Conservation (phyloP, 2,329 filamentous ascomycete species). For the Diaporthe ampelina region DNA sequence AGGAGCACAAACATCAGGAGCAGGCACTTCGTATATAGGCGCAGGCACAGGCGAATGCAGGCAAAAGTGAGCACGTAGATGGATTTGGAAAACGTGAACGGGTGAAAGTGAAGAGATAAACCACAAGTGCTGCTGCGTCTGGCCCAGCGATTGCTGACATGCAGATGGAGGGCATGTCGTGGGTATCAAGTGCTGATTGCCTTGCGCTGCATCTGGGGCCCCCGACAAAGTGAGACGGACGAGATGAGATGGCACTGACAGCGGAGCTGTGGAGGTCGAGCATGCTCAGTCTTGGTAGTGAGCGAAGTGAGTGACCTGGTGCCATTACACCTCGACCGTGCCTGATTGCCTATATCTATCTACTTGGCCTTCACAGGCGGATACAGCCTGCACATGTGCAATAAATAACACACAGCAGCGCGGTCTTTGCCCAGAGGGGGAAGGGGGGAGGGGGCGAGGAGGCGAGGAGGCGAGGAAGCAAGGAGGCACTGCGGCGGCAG, state of each 20-base stretch:
- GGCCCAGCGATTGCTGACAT: background rate
- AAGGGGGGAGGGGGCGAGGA: background rate
- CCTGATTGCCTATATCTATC: background rate
- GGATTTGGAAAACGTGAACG: background rate
- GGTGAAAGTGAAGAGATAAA: background rate
- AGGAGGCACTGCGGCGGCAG: constrained; percentile 1
- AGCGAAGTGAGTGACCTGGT: too few relatives aligned
- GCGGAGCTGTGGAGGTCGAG: background rate
- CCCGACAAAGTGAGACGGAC: background rate
- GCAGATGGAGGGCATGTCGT: too few relatives aligned
- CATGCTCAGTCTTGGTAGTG: too few relatives aligned
- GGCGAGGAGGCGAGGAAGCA: background rate
- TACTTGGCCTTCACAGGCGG: too few relatives aligned
- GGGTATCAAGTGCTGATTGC: too few relatives aligned
- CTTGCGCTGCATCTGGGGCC: background rate
- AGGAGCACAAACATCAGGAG: too few relatives aligned
- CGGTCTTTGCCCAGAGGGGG: background rate
- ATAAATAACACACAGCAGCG: too few relatives aligned
- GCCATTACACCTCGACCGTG: background rate
- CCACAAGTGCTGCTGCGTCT: background rate
- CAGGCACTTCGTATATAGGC: too few relatives aligned
- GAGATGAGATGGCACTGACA: background rate
- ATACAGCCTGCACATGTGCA: too few relatives aligned
- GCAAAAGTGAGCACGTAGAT: background rate
- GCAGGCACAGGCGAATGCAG: background rate